Evolutionary conservation across 2,329 filamentous ascomycete species (phyloP), one percentile per base, ranked within the genome.

Genomic region (Emericellopsis atlantica): DNA sequence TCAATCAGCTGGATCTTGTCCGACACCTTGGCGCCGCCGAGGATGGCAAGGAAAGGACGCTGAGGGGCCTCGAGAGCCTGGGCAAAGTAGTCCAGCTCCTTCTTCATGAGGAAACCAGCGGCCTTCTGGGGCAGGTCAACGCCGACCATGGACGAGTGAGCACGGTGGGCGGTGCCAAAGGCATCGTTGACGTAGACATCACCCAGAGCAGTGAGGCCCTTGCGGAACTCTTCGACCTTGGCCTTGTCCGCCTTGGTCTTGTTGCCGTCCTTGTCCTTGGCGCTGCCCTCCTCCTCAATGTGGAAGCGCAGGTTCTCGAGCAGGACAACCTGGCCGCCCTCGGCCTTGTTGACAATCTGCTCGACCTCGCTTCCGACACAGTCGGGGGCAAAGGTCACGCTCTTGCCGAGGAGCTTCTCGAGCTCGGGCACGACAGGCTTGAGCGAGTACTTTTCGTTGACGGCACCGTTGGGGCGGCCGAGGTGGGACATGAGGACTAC

Each of bases 1-100:
- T 98, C 89, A 60, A 98, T 96, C 54, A 98, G 77, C 74, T 95
- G 87, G 64, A 98, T 98, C 82, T 98, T 98, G 77, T 98, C 92
- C 36, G 87, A 93, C 52, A 98, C 88, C 78, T 98, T 98, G 62
- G 92, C 88, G 53, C 92, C 92, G 54, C 92, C 92, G 41, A 98
- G 84, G 60, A 98, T 98, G 62, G 92, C 93, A 41, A 98, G 81
- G 84, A 98, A 98, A 46, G 92, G 92, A 43, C 90, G 81, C 70
- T 93, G 75, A 46, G 92, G 92, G 54, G 76, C 79, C 72, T 98
- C 92, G 46, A 98, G 84, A 32, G 88, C 92, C 72, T 95, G 79
- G 49, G 92, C 92, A 61, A 98, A 98, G 81, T 98, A 98, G 61
- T 98, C 92, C 48, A 98, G 84, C 69, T 98, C 92, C 76, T 96